phyloP scores from a whole-genome alignment of 345 rosid species.

The Gossypium thurberi region DNA sequence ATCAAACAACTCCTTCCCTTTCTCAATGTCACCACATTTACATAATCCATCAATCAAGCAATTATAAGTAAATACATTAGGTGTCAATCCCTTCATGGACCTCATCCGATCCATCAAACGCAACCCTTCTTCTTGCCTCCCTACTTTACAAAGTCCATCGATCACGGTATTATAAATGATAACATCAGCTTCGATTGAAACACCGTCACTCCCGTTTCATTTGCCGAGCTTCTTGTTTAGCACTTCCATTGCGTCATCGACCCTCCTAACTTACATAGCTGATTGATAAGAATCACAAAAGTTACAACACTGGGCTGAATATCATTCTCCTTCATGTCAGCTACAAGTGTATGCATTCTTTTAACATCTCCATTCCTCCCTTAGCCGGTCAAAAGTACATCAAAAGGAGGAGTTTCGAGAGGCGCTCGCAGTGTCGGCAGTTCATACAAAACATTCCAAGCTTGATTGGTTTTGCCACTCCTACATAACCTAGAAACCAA shows the following conservation, averaged over 20 bases:
- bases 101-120: slow-evolving; percentile 48
- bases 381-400: slow-evolving; percentile 52
- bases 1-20: slow-evolving; percentile 43
- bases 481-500: slow-evolving; percentile 25
- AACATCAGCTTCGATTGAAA: slow-evolving; percentile 50
- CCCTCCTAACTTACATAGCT: slow-evolving; percentile 53
- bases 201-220: slow-evolving; percentile 25
- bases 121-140: slow-evolving; percentile 72
- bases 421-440: slow-evolving; percentile 39
- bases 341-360: slow-evolving; percentile 48
- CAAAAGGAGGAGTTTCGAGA: slow-evolving; percentile 41
- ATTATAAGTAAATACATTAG: slow-evolving; percentile 56
- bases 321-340: slow-evolving; percentile 49
- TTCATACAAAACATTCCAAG: slow-evolving; percentile 40
- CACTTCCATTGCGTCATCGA: slow-evolving; percentile 58
- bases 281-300: slow-evolving; percentile 58
- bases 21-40: slow-evolving; percentile 55
- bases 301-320: slow-evolving; percentile 54
- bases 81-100: slow-evolving; percentile 32
- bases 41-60: slow-evolving; percentile 72
- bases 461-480: slow-evolving; percentile 18
- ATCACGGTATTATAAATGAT: slow-evolving; percentile 61
- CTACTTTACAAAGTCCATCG: slow-evolving; percentile 69
- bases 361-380: slow-evolving; percentile 39
- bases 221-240: slow-evolving; percentile 42